Base-by-base conservation (phyloP, 345 rosid genomes). In the Eucalyptus coolabah region DNA sequence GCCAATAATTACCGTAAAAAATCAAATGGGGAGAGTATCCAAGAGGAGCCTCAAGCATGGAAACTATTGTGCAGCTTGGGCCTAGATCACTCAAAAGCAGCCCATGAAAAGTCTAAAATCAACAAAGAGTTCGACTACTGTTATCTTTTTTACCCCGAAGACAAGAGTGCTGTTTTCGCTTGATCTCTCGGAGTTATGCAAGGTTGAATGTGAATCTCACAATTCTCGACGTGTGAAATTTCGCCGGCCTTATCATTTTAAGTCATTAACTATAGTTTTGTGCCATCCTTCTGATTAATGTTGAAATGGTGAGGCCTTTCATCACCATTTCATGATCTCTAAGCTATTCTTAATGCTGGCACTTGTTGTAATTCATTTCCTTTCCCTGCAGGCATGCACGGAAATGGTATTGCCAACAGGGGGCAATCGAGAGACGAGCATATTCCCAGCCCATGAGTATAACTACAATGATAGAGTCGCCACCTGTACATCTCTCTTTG, bases 391-490 rank as follows among this genome's bases (percentile, higher is more conserved):
- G 96, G 96, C 96, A 16, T 96, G 96, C 82, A 93, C 96, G 13
- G 98, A 96, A 92, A 95, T 96, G 98, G 87, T 94, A 90, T 87
- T 95, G 93, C 95, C 93, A 63, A 86, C 89, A 26, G 86, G 32
- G 6, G 95, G 93, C 11, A 92, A 32, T 93, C 86, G 88, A 19
- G 63, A 92, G 77, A 94, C 91, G 23, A 94, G 98, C 93, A 92
- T 96, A 24, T 94, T 93, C 88, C 92, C 93, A 77, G 92, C 88
- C n/a, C 88, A 92, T 0, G 4, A 82, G 45, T 93, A 94, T 93
- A 87, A 34, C 56, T 93, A 90, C 86, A 59, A 45, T 10, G 88
- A 45, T 24, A 87, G 88, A 51, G 93, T 60, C 51, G 8, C 60
- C 77, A 56, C 0, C 85, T 93, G 95, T 89, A 45, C 88, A 50